These are phyloP conservation scores for Parastagonospora avenae DNA, from an alignment of 2,329 filamentous ascomycete species.

Conservation along the genomic window DNA sequence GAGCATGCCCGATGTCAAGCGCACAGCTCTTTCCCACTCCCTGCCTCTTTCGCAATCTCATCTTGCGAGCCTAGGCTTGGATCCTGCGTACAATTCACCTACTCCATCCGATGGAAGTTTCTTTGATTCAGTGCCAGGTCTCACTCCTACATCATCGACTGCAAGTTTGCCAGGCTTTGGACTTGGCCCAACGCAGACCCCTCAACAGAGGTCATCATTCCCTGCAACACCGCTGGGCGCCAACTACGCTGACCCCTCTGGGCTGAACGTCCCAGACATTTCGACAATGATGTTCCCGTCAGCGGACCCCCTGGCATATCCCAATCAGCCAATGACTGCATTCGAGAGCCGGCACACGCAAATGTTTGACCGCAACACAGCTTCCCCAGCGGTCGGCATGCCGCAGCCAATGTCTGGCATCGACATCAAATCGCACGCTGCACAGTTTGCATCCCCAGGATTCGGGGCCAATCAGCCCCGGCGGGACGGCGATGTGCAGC, in stretches of 20 bases:
- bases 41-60: slow-evolving; percentile 37
- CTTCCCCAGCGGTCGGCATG: slow-evolving; percentile 22
- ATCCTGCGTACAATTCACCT: slow-evolving; percentile 33
- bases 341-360: slow-evolving; percentile 52
- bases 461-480: slow-evolving; percentile 17
- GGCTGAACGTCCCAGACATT: slow-evolving; percentile 61
- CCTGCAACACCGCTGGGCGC: slow-evolving; percentile 35
- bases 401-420: slow-evolving; percentile 28
- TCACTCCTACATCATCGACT: slow-evolving; percentile 42
- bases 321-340: slow-evolving; percentile 72
- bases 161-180: slow-evolving; percentile 35
- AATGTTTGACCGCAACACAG: slow-evolving; percentile 30
- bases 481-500: slow-evolving; percentile 71
- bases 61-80: slow-evolving; percentile 33
- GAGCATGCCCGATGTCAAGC: slow-evolving; percentile 33
- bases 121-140: slow-evolving; percentile 36
- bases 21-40: slow-evolving; percentile 28
- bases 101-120: slow-evolving; percentile 33
- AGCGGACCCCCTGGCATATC: slow-evolving; percentile 78
- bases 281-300: slow-evolving; percentile 82
- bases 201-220: slow-evolving; percentile 36
- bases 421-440: slow-evolving; percentile 34
- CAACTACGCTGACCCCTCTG: slow-evolving; percentile 37
- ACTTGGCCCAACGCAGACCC: slow-evolving; percentile 23
- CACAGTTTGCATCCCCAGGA: slow-evolving; percentile 27